These are phyloP conservation scores for Neurospora cerealis DNA, from an alignment of 495 filamentous ascomycete genomes.

Conservation along the genomic window DNA sequence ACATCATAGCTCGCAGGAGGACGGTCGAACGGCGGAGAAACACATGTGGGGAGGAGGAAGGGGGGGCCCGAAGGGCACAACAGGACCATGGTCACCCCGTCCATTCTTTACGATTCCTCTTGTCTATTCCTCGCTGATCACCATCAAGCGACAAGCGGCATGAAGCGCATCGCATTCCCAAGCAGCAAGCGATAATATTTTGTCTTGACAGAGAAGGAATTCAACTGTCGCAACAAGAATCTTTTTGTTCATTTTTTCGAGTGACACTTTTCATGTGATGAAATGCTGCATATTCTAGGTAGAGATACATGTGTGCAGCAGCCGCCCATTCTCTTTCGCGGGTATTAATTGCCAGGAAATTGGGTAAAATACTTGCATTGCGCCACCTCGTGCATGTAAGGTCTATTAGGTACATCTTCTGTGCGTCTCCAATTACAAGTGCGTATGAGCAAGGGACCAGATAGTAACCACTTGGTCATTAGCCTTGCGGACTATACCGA, in stretches of 20 bases:
- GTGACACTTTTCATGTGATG: not conserved
- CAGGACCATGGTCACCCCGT: not conserved
- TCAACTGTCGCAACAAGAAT: not conserved
- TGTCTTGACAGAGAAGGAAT: not conserved
- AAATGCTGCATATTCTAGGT: not conserved
- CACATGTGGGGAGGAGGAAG: not conserved
- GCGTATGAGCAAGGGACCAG: not conserved
- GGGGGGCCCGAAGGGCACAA: not conserved
- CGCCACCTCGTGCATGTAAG: not conserved
- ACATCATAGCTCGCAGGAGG: not conserved
- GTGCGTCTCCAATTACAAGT: not conserved
- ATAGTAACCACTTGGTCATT: not conserved
- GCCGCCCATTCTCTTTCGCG: not conserved
- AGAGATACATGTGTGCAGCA: not conserved
- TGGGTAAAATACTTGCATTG: not conserved
- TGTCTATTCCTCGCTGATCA: not conserved
- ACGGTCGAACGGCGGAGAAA: not conserved
- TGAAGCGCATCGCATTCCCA: not conserved
- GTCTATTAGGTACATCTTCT: not conserved
- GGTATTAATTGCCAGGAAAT: not conserved
- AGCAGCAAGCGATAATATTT: not conserved
- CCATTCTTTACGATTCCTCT: not conserved
- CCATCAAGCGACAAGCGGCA: not conserved
- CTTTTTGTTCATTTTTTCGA: not conserved
- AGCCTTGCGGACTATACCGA: too few species aligned